These are phyloP conservation scores for Gonium pectorale DNA, from an alignment of 139 green algal genomes.

Conservation along the genomic window DNA sequence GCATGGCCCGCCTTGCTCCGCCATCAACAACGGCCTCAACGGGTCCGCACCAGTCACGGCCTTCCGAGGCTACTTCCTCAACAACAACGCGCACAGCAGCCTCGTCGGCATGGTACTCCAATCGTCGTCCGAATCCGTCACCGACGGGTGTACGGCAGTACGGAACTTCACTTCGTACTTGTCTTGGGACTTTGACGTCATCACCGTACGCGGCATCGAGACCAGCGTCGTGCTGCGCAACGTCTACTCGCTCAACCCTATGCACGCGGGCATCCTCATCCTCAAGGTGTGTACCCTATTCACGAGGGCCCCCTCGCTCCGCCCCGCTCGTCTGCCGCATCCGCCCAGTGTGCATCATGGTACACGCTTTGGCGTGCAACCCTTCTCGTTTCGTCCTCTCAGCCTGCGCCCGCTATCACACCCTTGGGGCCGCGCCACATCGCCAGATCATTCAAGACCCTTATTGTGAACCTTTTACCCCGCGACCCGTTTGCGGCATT, in stretches of 20 bases:
- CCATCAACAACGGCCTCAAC: too few species aligned
- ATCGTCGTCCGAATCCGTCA: neutral
- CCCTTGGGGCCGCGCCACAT: too few species aligned
- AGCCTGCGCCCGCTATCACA: too few species aligned
- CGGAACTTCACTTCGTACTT: too few species aligned
- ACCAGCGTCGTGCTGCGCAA: constrained; percentile 41
- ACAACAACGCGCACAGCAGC: constrained; percentile 56
- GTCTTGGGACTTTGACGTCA: constrained; percentile 72
- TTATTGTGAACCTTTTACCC: too few species aligned
- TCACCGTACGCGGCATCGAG: constrained; percentile 56
- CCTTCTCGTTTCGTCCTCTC: too few species aligned
- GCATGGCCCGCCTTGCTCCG: neutral
- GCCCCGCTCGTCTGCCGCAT: neutral
- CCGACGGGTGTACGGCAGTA: constrained; percentile 48
- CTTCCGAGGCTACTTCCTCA: neutral
- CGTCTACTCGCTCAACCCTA: constrained; percentile 49
- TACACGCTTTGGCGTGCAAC: too few species aligned
- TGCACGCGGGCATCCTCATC: constrained; percentile 57
- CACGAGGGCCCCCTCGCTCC: neutral
- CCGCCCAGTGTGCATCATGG: too few species aligned
- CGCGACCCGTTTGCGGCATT: too few species aligned
- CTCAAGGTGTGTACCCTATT: constrained; percentile 38
- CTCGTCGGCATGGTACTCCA: constrained; percentile 46
- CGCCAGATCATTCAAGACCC: neutral
- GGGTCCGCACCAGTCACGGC: too few species aligned